These are phyloP conservation scores for Metarhizium robertsii DNA, from an alignment of 2,329 filamentous ascomycete genomes.

Conservation along the genomic window DNA sequence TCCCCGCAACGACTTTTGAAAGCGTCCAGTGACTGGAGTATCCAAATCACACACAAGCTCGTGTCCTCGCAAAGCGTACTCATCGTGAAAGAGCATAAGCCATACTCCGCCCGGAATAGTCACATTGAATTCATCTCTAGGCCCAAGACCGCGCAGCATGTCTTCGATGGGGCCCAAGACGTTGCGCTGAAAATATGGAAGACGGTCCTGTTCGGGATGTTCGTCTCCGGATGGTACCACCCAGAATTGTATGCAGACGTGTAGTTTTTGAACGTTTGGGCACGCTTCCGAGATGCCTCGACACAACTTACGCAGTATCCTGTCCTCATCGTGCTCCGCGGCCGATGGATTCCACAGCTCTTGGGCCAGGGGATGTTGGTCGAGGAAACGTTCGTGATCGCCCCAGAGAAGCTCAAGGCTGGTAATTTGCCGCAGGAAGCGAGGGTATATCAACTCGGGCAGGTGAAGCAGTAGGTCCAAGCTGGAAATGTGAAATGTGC, in stretches of 20 bases:
- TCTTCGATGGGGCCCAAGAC: neutral
- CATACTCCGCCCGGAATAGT: neutral
- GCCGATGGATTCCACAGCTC: neutral
- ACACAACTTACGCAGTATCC: no score
- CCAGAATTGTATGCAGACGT: neutral
- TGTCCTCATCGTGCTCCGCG: no score
- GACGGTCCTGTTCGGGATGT: neutral
- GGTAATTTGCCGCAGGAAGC: neutral
- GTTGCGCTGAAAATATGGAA: conserved; percentile 1
- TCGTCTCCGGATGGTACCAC: neutral
- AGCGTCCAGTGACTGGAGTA: neutral
- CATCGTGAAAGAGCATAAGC: neutral
- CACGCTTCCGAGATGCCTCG: no score
- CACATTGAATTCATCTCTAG: neutral
- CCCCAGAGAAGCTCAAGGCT: neutral
- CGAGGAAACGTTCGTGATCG: neutral
- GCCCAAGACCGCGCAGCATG: neutral
- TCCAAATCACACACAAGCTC: neutral
- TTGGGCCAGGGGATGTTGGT: neutral
- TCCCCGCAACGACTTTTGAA: neutral
- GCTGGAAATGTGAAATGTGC: conserved; percentile 9
- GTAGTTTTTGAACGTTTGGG: no score
- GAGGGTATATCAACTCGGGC: neutral
- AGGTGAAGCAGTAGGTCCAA: neutral
- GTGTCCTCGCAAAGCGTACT: neutral